Conservation (phyloP, 129 eudicot species). For the carrot (Daucus carota) region DH1_v3.0 NC_030382.2:44933501-44934000, state of each 20-base stretch:
- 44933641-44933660: too few species aligned
- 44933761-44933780: not conserved
- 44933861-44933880: not conserved
- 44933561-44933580: too few species aligned
- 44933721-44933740: slow-evolving; percentile 4
- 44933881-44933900: slow-evolving; percentile 4
- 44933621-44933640: too few species aligned
- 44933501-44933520: too few species aligned
- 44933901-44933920: not conserved
- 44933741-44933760: not conserved
- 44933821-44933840: not conserved
- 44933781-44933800: not conserved
- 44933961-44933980: not conserved
- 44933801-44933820: not conserved
- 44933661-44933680: too few species aligned
- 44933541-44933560: too few species aligned
- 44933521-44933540: too few species aligned
- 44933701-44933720: not conserved
- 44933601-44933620: too few species aligned
- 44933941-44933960: not conserved
- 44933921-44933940: not conserved
- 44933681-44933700: not conserved
- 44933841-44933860: slow-evolving; percentile 7
- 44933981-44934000: not conserved
- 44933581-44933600: too few species aligned